phyloP scores from a whole-genome alignment of 441 rosid species.

The Jatropha podagrica region DNA sequence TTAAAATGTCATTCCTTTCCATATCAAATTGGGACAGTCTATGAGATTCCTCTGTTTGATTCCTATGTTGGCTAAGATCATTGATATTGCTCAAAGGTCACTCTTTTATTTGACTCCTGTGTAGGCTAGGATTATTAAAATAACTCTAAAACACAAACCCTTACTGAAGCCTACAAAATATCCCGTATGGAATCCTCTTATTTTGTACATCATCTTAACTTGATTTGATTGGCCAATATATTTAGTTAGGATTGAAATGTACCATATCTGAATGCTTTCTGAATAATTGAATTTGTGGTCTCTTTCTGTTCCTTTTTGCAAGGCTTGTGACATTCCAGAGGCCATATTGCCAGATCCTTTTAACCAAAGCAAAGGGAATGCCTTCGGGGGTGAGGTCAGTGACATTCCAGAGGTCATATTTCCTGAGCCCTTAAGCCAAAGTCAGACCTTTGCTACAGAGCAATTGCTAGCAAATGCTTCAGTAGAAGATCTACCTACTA shows the following conservation, averaged over 20 bases:
- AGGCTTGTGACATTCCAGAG: constrained; percentile 46
- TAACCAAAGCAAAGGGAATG: constrained; percentile 20
- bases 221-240: background rate
- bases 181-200: no score
- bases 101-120: no score
- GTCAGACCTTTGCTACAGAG: constrained; percentile 13
- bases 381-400: constrained; percentile 9
- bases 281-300: background rate
- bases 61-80: no score
- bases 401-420: constrained; percentile 21
- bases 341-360: constrained; percentile 41
- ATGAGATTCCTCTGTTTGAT: no score
- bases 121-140: no score
- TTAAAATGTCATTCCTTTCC: no score
- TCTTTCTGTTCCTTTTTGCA: constrained; percentile 5
- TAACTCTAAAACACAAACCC: no score
- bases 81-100: no score
- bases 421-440: constrained; percentile 22
- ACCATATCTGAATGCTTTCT: background rate
- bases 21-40: no score
- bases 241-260: background rate
- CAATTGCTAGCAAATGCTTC: constrained; percentile 15
- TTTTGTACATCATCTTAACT: background rate
- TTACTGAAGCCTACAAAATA: background rate
- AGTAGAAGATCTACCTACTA: constrained; percentile 15